Conservation (phyloP, 495 filamentous ascomycete genomes). For the Penicillium lividum region DNA sequence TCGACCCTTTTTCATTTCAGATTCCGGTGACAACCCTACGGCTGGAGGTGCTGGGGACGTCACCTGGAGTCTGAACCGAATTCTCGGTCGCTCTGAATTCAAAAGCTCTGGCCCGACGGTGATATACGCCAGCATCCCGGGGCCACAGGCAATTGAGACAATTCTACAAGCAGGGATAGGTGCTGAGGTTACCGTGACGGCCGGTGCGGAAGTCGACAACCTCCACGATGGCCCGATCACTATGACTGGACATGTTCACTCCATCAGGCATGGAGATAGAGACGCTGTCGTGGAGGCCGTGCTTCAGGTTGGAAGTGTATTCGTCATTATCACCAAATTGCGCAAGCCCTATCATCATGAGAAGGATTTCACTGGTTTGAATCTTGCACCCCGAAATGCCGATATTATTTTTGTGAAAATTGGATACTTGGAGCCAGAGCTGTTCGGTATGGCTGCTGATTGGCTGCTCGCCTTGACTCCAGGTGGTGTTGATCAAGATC, state of each 20-base stretch:
- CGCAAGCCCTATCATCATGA: slow-evolving; percentile 61
- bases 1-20: slow-evolving; percentile 60
- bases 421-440: slow-evolving; percentile 58
- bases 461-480: slow-evolving; percentile 59
- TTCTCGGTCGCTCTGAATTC: slow-evolving; percentile 53
- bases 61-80: slow-evolving; percentile 50
- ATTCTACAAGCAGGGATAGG: slow-evolving; percentile 52
- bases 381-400: slow-evolving; percentile 45
- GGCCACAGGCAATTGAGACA: slow-evolving; percentile 44
- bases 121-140: slow-evolving; percentile 60
- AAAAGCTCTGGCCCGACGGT: slow-evolving; percentile 41
- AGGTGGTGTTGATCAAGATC: slow-evolving; percentile 57
- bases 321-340: slow-evolving; percentile 55
- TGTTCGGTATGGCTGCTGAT: slow-evolving; percentile 55
- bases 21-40: slow-evolving; percentile 60
- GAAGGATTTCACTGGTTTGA: slow-evolving; percentile 52
- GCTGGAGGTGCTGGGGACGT: slow-evolving; percentile 59
- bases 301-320: slow-evolving; percentile 53
- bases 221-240: slow-evolving; percentile 53
- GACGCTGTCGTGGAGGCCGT: slow-evolving; percentile 54
- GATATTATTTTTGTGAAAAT: slow-evolving; percentile 62
- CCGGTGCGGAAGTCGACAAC: slow-evolving; percentile 55
- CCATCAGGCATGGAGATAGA: slow-evolving; percentile 54
- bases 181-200: slow-evolving; percentile 53
- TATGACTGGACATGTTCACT: slow-evolving; percentile 54